Evolutionary conservation across 306 rosid genomes (phyloP).

Genomic region (Vigna radiata): DNA sequence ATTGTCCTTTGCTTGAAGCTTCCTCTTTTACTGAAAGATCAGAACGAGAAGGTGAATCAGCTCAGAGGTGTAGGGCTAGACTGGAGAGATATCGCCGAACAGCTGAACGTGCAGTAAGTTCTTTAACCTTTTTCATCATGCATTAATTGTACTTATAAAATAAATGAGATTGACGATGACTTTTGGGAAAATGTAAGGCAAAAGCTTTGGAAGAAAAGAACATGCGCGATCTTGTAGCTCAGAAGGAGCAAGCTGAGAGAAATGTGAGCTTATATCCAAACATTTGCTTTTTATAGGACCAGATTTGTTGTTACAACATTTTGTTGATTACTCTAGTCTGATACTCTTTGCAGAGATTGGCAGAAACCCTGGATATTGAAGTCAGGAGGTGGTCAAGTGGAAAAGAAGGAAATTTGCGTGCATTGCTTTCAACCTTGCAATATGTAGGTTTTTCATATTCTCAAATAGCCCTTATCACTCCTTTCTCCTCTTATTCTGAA

Average conservation of each 20-base stretch:
- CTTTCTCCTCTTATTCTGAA: conserved; percentile 23
- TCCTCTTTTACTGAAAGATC: conserved; percentile 66
- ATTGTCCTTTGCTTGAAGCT: conserved; percentile 50
- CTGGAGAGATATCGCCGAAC: conserved; percentile 91
- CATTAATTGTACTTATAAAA: conserved; percentile 18
- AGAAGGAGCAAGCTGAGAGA: conserved; percentile 92
- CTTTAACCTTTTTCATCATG: conserved; percentile 34
- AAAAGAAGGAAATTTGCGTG: conserved; percentile 98
- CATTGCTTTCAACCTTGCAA: conserved; percentile 96
- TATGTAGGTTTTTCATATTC: conserved; percentile 70
- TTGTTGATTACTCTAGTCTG: conserved; percentile 42
- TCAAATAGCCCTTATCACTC: conserved; percentile 22
- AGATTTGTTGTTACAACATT: conserved; percentile 39
- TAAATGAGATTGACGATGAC: conserved; percentile 40
- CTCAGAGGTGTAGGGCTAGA: conserved; percentile 96
- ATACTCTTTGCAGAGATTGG: conserved; percentile 80
- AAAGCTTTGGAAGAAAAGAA: conserved; percentile 95
- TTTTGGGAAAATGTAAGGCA: conserved; percentile 65
- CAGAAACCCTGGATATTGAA: conserved; percentile 96
- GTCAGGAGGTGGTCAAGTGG: conserved; percentile 98
- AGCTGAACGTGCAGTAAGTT: conserved; percentile 90
- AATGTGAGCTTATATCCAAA: conserved; percentile 54
- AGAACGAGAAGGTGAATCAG: conserved; percentile 84
- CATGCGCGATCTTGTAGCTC: conserved; percentile 81
- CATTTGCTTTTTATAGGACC: conserved; percentile 14